Percentiles rank a stretch among this genome's conserved stretches.
phyloP scores from a whole-genome alignment of 345 rosid genomes.

The Eucalyptus tenuipes region DNA sequence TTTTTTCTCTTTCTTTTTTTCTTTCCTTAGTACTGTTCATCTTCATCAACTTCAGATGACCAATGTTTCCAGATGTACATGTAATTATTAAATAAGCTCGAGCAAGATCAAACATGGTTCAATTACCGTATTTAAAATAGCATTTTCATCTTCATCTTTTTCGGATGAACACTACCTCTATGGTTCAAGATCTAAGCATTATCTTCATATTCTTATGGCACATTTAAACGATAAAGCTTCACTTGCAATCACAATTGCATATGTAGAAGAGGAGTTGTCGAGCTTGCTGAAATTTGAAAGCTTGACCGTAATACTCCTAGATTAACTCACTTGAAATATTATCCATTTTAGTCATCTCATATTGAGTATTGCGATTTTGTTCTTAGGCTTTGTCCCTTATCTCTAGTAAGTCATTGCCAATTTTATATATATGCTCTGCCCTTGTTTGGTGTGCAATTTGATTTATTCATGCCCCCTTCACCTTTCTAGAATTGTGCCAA shows the following conservation, averaged over 20 bases:
- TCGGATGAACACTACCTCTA: not conserved
- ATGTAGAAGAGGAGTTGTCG: not conserved
- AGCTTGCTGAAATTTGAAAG: not conserved
- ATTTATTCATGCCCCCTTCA: not conserved
- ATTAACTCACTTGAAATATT: not conserved
- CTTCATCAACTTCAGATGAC: not conserved
- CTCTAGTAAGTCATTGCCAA: too few relatives aligned
- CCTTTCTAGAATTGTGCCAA: fast-evolving
- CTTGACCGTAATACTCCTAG: fast-evolving
- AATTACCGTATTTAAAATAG: too few relatives aligned
- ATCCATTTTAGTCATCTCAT: not conserved
- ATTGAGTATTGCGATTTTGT: not conserved
- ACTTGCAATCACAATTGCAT: not conserved
- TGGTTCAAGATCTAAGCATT: not conserved
- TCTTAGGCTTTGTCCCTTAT: not conserved
- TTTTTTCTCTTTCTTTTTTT: not conserved
- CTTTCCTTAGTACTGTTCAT: not conserved
- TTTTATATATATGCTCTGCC: not conserved
- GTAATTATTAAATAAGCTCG: too few relatives aligned
- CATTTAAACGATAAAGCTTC: not conserved
- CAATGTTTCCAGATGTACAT: too few relatives aligned
- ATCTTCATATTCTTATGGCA: not conserved
- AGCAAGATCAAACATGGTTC: too few relatives aligned
- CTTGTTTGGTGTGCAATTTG: not conserved
- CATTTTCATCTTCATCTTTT: too few relatives aligned